Evolutionary conservation across 164 flowering plant genomes (phyloP), one percentile per base, ranked within the genome.

Genomic region (Piper betle): DNA sequence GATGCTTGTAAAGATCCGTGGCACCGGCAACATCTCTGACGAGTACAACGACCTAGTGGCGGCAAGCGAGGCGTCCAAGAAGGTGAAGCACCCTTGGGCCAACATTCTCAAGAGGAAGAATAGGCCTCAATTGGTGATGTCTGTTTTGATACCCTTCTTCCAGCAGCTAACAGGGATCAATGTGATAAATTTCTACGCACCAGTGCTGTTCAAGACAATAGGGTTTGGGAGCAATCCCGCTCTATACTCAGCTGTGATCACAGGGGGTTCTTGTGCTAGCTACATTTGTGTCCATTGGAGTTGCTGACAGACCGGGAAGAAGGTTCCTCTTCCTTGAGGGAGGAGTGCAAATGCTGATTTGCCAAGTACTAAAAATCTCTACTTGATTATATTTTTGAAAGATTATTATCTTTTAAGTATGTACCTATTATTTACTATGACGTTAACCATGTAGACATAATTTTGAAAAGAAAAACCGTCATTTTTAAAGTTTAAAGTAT

Each of bases 81-180:
- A 42, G 37, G 82, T 87, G 8, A 81, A 82, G 63, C 76, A 87
- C 20, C 91, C 91, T 0, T 87, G 95, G 95, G 68, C 72, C 15
- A 85, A 83, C 63, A 66, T 87, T 42, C 48, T 77, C 46, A 70
- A 70, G 65, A 71, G 75, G 59, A 83, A 82, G 68, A 82, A 87
- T 63, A 65, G 91, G 63, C 96, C 96, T 2, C 96, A 87, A 12
- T 74, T 84, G 16, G 70, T 77, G 12, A 82, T 85, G 87, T 82
- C 96, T 11, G 73, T 84, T 37, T 25, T 74, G 25, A 81, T 87
- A 15, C 96, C 96, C 5, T 78, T 77, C 71, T 85, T 88, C 62
- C 96, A 88, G 64, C 96, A 88, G 58, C 68, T 88, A 5, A 82
- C 96, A 9, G 96, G 96, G 3, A 85, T 88, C 58, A 88, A 88